Evolutionary conservation across 1,284 basidiomycete genomes (phyloP), one percentile per base, ranked within the genome.

Genomic region (Volvariella volvacea): DNA sequence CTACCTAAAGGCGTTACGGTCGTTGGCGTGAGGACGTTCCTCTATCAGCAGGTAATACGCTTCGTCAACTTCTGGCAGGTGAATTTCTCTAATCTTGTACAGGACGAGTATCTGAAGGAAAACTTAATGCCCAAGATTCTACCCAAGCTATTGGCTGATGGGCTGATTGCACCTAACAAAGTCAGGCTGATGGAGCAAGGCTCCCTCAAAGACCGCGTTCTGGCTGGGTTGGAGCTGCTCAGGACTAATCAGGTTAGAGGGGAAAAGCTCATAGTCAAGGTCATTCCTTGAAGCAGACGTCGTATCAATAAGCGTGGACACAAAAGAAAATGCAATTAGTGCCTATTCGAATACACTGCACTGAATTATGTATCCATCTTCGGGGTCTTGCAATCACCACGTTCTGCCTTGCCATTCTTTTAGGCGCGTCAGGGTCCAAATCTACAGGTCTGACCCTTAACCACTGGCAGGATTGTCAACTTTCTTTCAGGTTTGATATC

Each of bases 161-260:
- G 61, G 0, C 43, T 65, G 4, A 63, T 73, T 41, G 54, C 66
- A 45, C 71, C 74, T 10, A 70, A 64, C 39, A 61, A 59, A 3
- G 56, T 73, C 22, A 55, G 63, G 16, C 51, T 79, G 41, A 40
- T 77, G 48, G 63, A 74, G 39, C 48, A 71, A 41, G 63, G 74
- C 15, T 51, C 59, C 14, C 55, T 76, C 43, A 57, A 64, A 48
- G 65, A 71, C 22, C 55, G 74, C 28, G 63, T 69, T 7, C 56
- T 53, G 10, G 49, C 47, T 19, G 73, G 68, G 0, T 49, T 73
- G 36, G 63, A 72, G 41, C 50, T 76, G 38, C 47, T 76, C 39
- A 63, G 72, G 46, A 64, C 66, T 31, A 72, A 72, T 49, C 64
- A 69, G 52, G 55, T 75, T 34, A 72, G 69, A 22, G 72, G 73